Evolutionary conservation across 768 basidiomycete genomes (phyloP).

Genomic region (Leccinum incarnatum): DNA sequence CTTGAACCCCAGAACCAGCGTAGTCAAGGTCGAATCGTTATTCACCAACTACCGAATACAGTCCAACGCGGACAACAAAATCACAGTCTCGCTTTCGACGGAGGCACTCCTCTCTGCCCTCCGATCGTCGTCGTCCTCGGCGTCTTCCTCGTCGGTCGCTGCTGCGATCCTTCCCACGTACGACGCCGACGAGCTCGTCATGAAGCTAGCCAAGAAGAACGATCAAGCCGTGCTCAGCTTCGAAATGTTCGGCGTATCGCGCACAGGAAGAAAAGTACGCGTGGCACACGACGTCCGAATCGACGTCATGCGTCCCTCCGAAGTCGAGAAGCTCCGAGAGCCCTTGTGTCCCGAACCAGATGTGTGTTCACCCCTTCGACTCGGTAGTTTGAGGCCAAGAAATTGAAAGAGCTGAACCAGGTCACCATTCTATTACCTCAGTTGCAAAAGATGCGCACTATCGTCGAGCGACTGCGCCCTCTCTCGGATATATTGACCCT

Average conservation of each 20-base stretch:
- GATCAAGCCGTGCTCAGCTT: constrained; percentile 75
- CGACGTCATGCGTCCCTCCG: constrained; percentile 72
- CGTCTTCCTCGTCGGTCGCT: constrained; percentile 37
- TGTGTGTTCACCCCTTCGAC: constrained; percentile 41
- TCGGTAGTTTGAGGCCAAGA: not conserved
- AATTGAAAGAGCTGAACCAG: constrained; percentile 37
- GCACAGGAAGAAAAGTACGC: constrained; percentile 60
- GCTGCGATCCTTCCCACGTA: constrained; percentile 34
- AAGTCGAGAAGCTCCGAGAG: constrained; percentile 69
- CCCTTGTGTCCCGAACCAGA: constrained; percentile 87
- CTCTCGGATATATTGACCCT: constrained; percentile 70
- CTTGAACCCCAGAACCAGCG: constrained; percentile 35
- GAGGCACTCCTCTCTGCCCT: constrained; percentile 76
- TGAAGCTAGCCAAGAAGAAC: constrained; percentile 87
- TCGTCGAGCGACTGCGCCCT: constrained; percentile 69
- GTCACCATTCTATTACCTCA: constrained; percentile 76
- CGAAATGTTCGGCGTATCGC: constrained; percentile 64
- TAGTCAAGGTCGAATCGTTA: constrained; percentile 63
- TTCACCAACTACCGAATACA: constrained; percentile 82
- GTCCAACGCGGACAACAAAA: constrained; percentile 80
- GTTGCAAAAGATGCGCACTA: constrained; percentile 70
- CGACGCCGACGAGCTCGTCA: constrained; percentile 63
- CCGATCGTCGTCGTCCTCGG: constrained; percentile 55
- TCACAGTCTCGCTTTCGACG: constrained; percentile 67
- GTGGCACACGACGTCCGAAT: constrained; percentile 82